Base-by-base conservation (phyloP, 495 filamentous ascomycete species). In the Penicillium goetzii region DNA sequence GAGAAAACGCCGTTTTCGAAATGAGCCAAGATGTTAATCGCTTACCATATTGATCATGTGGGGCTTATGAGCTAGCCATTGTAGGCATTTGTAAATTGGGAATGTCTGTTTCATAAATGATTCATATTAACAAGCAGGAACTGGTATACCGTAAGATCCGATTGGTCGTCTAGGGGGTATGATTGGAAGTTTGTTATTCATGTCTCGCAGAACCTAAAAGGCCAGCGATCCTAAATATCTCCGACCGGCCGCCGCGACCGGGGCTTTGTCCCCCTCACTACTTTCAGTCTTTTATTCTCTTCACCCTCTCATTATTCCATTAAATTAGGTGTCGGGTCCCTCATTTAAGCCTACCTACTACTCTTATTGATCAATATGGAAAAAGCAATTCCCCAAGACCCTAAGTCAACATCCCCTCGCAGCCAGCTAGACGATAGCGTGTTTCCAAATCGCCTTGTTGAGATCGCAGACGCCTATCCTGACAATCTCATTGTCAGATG, bases 401-500 rank as follows among this genome's bases (percentile, higher is more conserved):
- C 0, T 19, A 43, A 43, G 17, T 45, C 55, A 9, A 43, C 34
- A 57, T 32, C 55, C 12, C 0, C 6, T 30, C 38, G 36, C 36
- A 15, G 7, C 21, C 36, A 43, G 55, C 23, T n/a, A 5, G 38
- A 57, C 55, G 55, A 57, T 57, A 15, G 12, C 55, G 38, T 17
- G 15, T 12, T 12, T 41, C 55, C 36, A 7, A 57, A 57, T 12
- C 55, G 55, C 55, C 55, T 43, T 28, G 17, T 32, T 45, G 55
- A 57, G 55, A 57, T 57, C 12, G 55, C 55, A 15, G 25, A 57
- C 36, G 11, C 34, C 25, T 57, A 14, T 30, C 55, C 55, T 5
- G 55, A 57, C 55, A 30, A 57, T 12, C 21, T 57, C 23, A 30
- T 57, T 45, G 38, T 57, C 55, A 57, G 55, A 57, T 30, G n/a